Percentiles rank a stretch among this genome's conserved stretches.
Conservation (phyloP, 192 early-diverging fungal genomes). For the Cetraspora pellucida region DNA sequence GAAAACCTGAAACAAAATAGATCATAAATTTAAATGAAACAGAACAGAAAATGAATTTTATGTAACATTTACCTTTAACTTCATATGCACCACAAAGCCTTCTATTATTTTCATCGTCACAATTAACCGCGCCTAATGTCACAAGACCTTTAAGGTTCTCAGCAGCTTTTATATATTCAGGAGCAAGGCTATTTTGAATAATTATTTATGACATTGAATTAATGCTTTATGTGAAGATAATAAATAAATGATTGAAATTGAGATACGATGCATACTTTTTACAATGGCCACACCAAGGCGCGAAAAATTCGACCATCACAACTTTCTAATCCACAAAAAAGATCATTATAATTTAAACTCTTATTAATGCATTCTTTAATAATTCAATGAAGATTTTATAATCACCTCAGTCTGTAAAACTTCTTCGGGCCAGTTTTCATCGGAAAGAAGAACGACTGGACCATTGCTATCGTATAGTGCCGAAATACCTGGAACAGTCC, state of each 20-base stretch:
- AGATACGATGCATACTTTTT: constrained; percentile 58
- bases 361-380: neutral
- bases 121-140: constrained; percentile 88
- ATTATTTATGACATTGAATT: neutral
- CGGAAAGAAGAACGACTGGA: constrained; percentile 52
- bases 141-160: constrained; percentile 80
- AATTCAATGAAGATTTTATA: neutral
- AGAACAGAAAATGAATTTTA: neutral
- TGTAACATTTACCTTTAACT: constrained; percentile 67
- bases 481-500: neutral
- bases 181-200: constrained; percentile 58
- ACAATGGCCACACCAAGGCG: constrained; percentile 97
- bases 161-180: constrained; percentile 90
- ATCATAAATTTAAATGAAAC: neutral
- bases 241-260: neutral
- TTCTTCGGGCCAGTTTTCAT: constrained; percentile 65
- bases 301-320: constrained; percentile 91
- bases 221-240: neutral
- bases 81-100: constrained; percentile 75
- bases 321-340: constrained; percentile 53
- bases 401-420: constrained; percentile 70
- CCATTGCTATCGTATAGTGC: constrained; percentile 38
- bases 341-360: neutral
- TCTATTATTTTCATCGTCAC: constrained; percentile 81
- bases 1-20: constrained; percentile 63